Conservation (phyloP, 2,329 filamentous ascomycete genomes). For the Mariannaea elegans region DNA sequence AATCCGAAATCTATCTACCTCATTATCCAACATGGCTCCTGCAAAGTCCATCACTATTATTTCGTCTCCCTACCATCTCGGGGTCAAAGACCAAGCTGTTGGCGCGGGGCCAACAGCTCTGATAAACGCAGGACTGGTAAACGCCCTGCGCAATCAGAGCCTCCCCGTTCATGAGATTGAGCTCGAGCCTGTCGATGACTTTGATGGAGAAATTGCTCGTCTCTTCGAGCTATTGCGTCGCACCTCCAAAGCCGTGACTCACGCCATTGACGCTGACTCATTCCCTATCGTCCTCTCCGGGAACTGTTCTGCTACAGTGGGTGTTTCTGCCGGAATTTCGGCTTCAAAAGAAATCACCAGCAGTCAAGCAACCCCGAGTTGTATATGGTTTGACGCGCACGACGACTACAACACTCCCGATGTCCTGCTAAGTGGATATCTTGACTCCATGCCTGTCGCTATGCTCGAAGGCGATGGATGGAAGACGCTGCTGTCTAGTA, state of each 20-base stretch:
- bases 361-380: slow-evolving; percentile 34
- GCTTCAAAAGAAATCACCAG: slow-evolving; percentile 2
- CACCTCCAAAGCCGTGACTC: slow-evolving; percentile 43
- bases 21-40: slow-evolving; percentile 3
- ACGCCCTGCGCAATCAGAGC: slow-evolving; percentile 36
- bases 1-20: not conserved
- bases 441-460: slow-evolving; percentile 42
- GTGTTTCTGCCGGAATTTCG: slow-evolving; percentile 46
- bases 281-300: slow-evolving; percentile 52
- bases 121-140: slow-evolving; percentile 40
- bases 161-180: slow-evolving; percentile 40
- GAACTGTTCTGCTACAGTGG: slow-evolving; percentile 49
- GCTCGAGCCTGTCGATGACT: slow-evolving; percentile 42
- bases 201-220: slow-evolving; percentile 51
- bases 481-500: slow-evolving; percentile 28
- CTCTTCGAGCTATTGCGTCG: slow-evolving; percentile 51
- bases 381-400: slow-evolving; percentile 55
- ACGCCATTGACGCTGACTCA: slow-evolving; percentile 35
- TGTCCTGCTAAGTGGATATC: slow-evolving; percentile 35
- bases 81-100: slow-evolving; percentile 46
- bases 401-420: slow-evolving; percentile 49
- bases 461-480: slow-evolving; percentile 39
- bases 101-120: slow-evolving; percentile 49
- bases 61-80: slow-evolving; percentile 51
- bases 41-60: slow-evolving; percentile 45